Base-by-base conservation (phyloP, 495 filamentous ascomycete genomes). In the Talaromyces wortmannii region DNA sequence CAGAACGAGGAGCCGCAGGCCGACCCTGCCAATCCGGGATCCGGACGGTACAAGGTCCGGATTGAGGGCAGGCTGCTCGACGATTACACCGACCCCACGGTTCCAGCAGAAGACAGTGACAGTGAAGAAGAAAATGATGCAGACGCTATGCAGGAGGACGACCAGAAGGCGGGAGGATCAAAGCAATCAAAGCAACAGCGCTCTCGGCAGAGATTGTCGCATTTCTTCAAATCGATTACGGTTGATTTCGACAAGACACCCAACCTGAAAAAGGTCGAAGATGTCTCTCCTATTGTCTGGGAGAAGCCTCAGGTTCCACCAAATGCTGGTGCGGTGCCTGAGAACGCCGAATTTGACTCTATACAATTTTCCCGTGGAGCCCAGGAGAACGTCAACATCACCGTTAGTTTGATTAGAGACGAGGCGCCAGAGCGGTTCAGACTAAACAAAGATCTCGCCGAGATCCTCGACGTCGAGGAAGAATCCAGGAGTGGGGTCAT, bases 181-280 rank as follows among this genome's bases (percentile, higher is more conserved):
- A 82, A 73, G 55, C 17, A n/a, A 11, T 31, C 71, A 45, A 81
- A 72, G 52, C 52, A 12, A 45, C 52, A 45, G 30, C 73, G 67
- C 53, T 64, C 67, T 7, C 77, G 71, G 18, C 77, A 76, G 48
- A 82, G 86, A 53, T 86, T 98, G 69, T 96, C 94, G 29, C 88
- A 96, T 61, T 99, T 97, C 73, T 96, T 99, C 83, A 95, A 95
- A 68, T 78, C 83, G 7, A 85, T 99, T 63, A 89, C 82, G 3
- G 79, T 97, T 42, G 91, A 97, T 53, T 92, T 95, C 57, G 90
- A 96, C 56, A 83, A 83, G 47, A 76, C 63, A 32, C 72, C 62
- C 7, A 65, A 62, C 16, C 30, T 40, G 36, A 50, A 49, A 32
- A 60, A 62, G 45, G 69, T 74, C 5, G 81, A 86, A 46, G 74